Conservation (phyloP, 768 basidiomycete species). For the Hericium erinaceus region DNA sequence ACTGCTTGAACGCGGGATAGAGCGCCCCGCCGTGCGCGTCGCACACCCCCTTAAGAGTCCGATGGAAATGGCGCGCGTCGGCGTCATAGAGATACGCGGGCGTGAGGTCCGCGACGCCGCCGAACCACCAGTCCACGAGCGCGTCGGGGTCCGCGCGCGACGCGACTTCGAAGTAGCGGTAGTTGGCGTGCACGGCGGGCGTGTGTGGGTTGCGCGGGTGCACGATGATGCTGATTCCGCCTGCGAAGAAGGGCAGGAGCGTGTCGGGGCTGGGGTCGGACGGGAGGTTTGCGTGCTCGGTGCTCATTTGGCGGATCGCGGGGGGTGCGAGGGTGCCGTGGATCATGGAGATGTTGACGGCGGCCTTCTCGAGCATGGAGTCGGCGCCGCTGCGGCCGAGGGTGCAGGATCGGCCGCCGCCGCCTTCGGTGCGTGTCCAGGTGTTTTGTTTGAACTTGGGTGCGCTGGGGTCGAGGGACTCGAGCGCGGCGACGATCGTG, state of each 20-base stretch:
- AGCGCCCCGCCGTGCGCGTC: constrained; percentile 58
- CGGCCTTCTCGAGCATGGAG: constrained; percentile 75
- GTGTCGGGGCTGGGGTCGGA: constrained; percentile 46
- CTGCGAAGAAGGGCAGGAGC: constrained; percentile 86
- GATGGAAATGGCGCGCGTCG: constrained; percentile 84
- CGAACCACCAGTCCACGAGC: constrained; percentile 94
- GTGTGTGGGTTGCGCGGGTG: constrained; percentile 92
- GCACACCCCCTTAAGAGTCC: constrained; percentile 65
- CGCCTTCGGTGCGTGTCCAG: constrained; percentile 58
- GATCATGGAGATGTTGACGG: constrained; percentile 90
- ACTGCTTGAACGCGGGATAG: constrained; percentile 78
- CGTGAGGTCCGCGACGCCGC: constrained; percentile 93
- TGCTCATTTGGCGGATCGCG: constrained; percentile 91
- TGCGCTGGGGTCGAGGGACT: constrained; percentile 62
- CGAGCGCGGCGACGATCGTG: constrained; percentile 66
- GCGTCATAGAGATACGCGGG: constrained; percentile 86
- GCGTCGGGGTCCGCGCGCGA: constrained; percentile 24
- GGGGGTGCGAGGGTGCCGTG: constrained; percentile 80
- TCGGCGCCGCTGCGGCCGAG: constrained; percentile 28
- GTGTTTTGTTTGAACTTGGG: constrained; percentile 71
- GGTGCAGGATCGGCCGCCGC: constrained; percentile 79
- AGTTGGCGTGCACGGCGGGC: constrained; percentile 93
- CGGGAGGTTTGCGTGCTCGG: constrained; percentile 75
- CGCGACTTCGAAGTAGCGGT: constrained; percentile 89
- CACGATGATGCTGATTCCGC: constrained; percentile 85